Evolutionary conservation across 1,139 yeast genomes (phyloP), one percentile per base, ranked within the genome.

Genomic region (Sugiyamaella paludigena): DNA sequence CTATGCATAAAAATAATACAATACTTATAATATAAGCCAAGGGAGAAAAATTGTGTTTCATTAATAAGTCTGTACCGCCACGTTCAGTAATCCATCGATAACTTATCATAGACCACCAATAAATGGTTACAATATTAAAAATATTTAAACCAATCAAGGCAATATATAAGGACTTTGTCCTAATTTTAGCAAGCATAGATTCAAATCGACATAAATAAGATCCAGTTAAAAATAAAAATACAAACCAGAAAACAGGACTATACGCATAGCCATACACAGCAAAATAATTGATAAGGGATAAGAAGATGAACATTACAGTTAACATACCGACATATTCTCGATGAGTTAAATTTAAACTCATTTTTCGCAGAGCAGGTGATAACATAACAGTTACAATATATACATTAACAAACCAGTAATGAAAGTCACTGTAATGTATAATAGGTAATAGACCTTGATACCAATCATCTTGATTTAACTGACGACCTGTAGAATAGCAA

Each of bases 341-440:
- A 19, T 35, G 37, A 29, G 41, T 28, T 33, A 46, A 24, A 32
- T 36, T 26, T 27, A 37, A 35, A 12, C 42, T 9, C 49, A 46
- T 40, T 30, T 42, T 36, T 11, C 49, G 45, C n/a, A 46, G 35
- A 7, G 42, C 49, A 1, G 49, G 49, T 1, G 49, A 46, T 15
- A 46, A 12, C 29, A 47, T 11, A n/a, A 42, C 47, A 13, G 37
- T 38, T 13, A 30, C 38, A 39, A 47, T 47, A 26, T 47, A 47
- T 4, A 43, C 30, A 7, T 43, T 41, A n/a, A 42, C 46, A 36
- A 47, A 47, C 50, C 50, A 47, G 24, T 47, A 47, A 12, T 39
- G 40, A 24, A 31, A n/a, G n/a, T n/a, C n/a, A n/a, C n/a, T n/a
- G n/a, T n/a, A 47, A 15, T 29, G 24, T 10, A 35, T 10, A 7